A percentile compares a stretch with the other conserved stretches of the same genome.
phyloP scores from a whole-genome alignment of 1,139 yeast genomes.

The Yamadazyma dushanensis region DNA sequence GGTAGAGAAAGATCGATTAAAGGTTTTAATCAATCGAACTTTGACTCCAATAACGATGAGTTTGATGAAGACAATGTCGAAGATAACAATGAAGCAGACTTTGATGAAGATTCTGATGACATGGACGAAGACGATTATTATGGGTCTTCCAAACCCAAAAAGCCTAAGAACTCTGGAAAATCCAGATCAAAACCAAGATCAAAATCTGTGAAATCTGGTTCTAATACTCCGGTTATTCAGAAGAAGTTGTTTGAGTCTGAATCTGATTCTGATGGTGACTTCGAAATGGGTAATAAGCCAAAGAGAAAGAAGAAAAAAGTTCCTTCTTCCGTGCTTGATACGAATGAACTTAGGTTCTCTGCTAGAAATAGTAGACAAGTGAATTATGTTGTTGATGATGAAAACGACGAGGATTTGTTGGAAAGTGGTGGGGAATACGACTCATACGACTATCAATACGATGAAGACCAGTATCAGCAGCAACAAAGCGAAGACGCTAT shows the following conservation, averaged over 20 bases:
- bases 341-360: slow-evolving; percentile 66
- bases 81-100: slow-evolving; percentile 18
- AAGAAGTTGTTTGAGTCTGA: slow-evolving; percentile 22
- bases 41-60: slow-evolving; percentile 31
- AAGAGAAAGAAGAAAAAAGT: slow-evolving; percentile 15
- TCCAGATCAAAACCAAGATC: slow-evolving; percentile 5
- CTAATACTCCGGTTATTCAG: slow-evolving; percentile 13
- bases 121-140: slow-evolving; percentile 30
- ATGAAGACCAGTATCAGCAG: slow-evolving; percentile 39
- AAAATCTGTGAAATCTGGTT: slow-evolving; percentile 4
- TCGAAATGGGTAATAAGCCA: slow-evolving; percentile 19
- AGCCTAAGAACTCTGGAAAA: slow-evolving; percentile 8
- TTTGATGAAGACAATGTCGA: slow-evolving; percentile 16
- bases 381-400: slow-evolving; percentile 75
- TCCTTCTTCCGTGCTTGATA: slow-evolving; percentile 5
- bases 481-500: slow-evolving; percentile 41
- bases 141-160: slow-evolving; percentile 16
- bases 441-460: slow-evolving; percentile 27
- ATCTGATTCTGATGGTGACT: slow-evolving; percentile 24
- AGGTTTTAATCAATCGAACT: slow-evolving; percentile 23
- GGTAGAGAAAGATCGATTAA: slow-evolving; percentile 60
- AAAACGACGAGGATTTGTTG: slow-evolving; percentile 62
- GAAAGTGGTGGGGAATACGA: slow-evolving; percentile 50
- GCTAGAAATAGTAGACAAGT: slow-evolving; percentile 70
- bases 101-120: slow-evolving; percentile 26